Evolutionary conservation across 2,329 filamentous ascomycete genomes (phyloP), one percentile per base, ranked within the genome.

Genomic region (Claviceps pazoutovae): DNA sequence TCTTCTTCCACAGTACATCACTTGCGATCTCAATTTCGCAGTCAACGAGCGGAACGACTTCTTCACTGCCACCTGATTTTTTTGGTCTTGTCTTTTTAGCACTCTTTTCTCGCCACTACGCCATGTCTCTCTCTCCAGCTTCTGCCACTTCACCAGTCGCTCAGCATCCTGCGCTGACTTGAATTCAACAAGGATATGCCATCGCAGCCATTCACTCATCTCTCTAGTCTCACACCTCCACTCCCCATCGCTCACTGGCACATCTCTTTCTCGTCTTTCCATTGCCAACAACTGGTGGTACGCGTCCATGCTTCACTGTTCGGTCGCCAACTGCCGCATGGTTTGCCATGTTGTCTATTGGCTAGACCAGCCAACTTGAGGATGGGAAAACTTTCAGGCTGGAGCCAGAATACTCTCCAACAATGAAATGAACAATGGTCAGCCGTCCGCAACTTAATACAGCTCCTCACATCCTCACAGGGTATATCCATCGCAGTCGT

Each of bases 401-500:
- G 34, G 11, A 19, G 17, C 30, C 30, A 34, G 34, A 6, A 36
- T 5, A 14, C n/a, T 39, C n/a, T 39, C 19, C 30, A 37, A 44
- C 48, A 47, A n/a, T 39, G 19, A n/a, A 36, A 21, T 39, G 19
- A n/a, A 36, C 51, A 38, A n/a, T 30, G 38, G 51, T 49, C 26
- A 30, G 51, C 52, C 49, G 45, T 51, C 46, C 58, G 58, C 59
- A 65, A 61, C 64, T 65, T 64, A 61, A 63, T 63, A 64, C 59
- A 57, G 54, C 58, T 48, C 66, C 64, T 62, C 64, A 63, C 60
- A 64, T 64, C 62, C 62, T 67, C 65, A 60, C 62, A 63, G 65
- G 66, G 66, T 68, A 68, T 68, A 68, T 68, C 66, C 66, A 66
- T 68, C 66, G 64, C 65, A 64, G 63, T 63, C 66, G 66, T 63